A percentile compares a stretch with the other conserved stretches of the same genome.
These are phyloP conservation scores for Rhizophora mangle DNA, from an alignment of 345 rosid genomes.

Conservation along the genomic window DNA sequence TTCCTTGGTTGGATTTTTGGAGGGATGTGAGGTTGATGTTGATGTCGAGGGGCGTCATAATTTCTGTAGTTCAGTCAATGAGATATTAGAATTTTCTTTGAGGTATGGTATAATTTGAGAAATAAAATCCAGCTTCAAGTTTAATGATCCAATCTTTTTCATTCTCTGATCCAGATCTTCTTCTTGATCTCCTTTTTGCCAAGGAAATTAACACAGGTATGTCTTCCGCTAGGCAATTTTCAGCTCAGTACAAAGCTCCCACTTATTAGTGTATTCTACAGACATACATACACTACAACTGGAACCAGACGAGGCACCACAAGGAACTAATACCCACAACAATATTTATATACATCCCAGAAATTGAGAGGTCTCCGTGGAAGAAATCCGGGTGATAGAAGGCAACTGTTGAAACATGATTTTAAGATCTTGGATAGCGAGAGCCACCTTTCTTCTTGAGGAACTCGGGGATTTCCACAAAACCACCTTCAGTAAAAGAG, in stretches of 20 bases:
- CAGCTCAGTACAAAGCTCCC: not conserved
- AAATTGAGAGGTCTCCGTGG: not conserved
- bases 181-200: not conserved
- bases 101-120: not conserved
- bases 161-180: not conserved
- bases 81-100: conserved; percentile 11
- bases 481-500: conserved; percentile 62
- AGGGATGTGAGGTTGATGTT: conserved; percentile 30
- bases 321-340: not conserved
- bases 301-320: not conserved
- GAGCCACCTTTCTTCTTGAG: conserved; percentile 89
- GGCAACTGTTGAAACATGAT: not conserved
- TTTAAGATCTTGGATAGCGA: conserved; percentile 77
- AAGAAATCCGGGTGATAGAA: no score
- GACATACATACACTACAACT: not conserved
- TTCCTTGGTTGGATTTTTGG: conserved; percentile 10
- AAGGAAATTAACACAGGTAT: not conserved
- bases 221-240: not conserved
- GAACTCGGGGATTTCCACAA: conserved; percentile 90
- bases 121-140: no score
- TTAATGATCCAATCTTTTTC: no score
- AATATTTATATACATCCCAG: not conserved
- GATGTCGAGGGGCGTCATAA: not conserved
- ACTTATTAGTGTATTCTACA: not conserved
- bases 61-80: conserved; percentile 7